Evolutionary conservation across 306 rosid genomes (phyloP), one percentile per base, ranked within the genome.

Genomic region (Castanea mollissima): DNA sequence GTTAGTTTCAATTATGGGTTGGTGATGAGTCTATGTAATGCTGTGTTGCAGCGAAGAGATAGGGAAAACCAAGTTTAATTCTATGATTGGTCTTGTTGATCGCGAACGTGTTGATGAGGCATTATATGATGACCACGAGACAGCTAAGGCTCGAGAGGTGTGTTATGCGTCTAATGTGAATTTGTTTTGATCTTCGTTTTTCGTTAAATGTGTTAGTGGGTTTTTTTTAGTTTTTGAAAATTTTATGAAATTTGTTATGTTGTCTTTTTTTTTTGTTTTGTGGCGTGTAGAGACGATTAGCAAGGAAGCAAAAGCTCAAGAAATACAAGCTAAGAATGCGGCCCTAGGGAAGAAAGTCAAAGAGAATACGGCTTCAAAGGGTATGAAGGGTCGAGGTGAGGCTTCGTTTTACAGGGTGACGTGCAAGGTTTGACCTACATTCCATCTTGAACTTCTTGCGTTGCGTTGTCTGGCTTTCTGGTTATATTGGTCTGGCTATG

Each of bases 11-110:
- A 7, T 38, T 0, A 38, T 38, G 46, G 11, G 46, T 2, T 38
- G 11, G 46, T 38, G 46, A 38, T 83, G 82, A 23, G 49, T 80
- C 23, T 59, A 59, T 74, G 31, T 46, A 21, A 58, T 23, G 19
- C 25, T 63, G 69, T 81, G 52, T 67, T 86, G 82, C 83, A 94
- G 99, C 41, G 99, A 94, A 87, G 97, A 94, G 89, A 94, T 94
- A 77, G 82, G 87, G 77, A 94, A 83, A 87, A 91, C 89, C 87
- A 91, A 91, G 84, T 94, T 92, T 67, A 94, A 94, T 83, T 90
- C 97, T 78, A 90, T 92, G 99, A 94, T 94, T 80, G 99, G 97
- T 78, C 95, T 94, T 78, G 84, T 94, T 85, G 93, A 94, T 59
- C 95, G 97, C 0, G 93, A 94, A 20, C 97, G 99, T 51, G 87